These are phyloP conservation scores for Tuctoria greenei DNA, from an alignment of 176 grass and related monocot genomes.

Conservation along the genomic window DNA sequence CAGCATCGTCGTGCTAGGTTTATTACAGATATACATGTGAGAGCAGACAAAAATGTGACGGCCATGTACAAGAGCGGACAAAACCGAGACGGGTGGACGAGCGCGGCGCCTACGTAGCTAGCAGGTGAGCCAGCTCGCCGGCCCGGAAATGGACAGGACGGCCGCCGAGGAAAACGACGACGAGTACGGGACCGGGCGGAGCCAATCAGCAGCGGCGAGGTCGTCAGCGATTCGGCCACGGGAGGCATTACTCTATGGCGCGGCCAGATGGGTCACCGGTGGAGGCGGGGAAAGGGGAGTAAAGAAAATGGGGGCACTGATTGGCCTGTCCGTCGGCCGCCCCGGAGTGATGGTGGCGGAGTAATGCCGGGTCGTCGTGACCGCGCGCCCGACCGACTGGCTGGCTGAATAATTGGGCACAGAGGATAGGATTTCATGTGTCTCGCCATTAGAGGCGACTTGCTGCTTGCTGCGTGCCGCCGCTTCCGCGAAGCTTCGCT, in stretches of 20 bases:
- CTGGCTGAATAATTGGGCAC: conserved; percentile 46
- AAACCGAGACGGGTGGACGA: background rate
- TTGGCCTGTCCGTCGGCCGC: conserved; percentile 10
- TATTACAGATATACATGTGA: background rate
- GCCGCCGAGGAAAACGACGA: background rate
- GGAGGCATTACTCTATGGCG: background rate
- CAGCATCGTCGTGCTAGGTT: background rate
- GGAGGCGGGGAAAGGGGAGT: conserved; percentile 24
- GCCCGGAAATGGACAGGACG: conserved; percentile 17
- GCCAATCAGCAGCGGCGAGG: background rate
- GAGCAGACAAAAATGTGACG: background rate
- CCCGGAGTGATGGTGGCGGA: background rate
- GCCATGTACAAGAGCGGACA: background rate
- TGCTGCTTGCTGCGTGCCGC: background rate
- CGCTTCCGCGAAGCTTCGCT: conserved; percentile 49
- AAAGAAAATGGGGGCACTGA: conserved; percentile 18
- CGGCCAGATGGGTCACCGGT: conserved; percentile 39
- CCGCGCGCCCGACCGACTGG: background rate
- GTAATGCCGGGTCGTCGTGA: conserved; percentile 50
- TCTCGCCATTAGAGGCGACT: conserved; percentile 40
- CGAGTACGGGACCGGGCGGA: conserved; percentile 12
- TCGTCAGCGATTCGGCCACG: background rate
- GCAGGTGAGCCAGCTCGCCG: background rate
- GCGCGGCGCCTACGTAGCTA: background rate
- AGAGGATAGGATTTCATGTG: conserved; percentile 60